Evolutionary conservation across 2,329 filamentous ascomycete species (phyloP), one percentile per base, ranked within the genome.

Genomic region (Fusarium protoensiforme): DNA sequence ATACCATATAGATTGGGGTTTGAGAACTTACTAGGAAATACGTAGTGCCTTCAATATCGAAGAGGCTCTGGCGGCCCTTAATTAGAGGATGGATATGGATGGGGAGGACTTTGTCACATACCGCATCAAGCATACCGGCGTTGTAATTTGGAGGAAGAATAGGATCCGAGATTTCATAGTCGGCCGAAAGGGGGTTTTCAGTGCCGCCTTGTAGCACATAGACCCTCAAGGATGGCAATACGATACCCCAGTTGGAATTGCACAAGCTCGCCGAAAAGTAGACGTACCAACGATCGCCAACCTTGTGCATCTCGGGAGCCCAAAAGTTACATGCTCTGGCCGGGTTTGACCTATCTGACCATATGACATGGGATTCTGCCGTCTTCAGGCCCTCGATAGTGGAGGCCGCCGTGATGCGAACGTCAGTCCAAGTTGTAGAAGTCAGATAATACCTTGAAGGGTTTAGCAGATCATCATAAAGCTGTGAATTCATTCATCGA

Each of bases 221-320:
- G 13, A 58, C 56, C 22, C 24, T 58, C 31, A 58, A 20, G 24
- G 56, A 58, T 14, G 56, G 56, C 35, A 58, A n/a, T 6, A 58
- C 56, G 35, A 58, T 29, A 22, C 56, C 56, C 56, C 56, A 58
- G 56, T 58, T 35, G 35, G 56, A 24, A 27, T 58, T 29, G 36
- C 56, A 58, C 18, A 58, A 22, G 56, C 56, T 58, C n/a, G 56
- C 36, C 20, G 56, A 58, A 20, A 58, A 58, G 35, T 58, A 58
- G 33, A 58, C 56, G 24, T 58, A 39, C 56, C 56, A 58, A 29
- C 56, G 56, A n/a, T 39, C 11, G 18, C 35, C 36, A 22, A 58
- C 56, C 18, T 38, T 38, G 35, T 58, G 56, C 14, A 58, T 58
- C 18, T 58, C 56, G 7, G 56, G 56, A 5, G 56, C 56, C 56